A percentile compares a stretch with the other conserved stretches of the same genome.
Evolutionary conservation across 495 filamentous ascomycete species (phyloP).

Genomic region (Darksidea phi): DNA sequence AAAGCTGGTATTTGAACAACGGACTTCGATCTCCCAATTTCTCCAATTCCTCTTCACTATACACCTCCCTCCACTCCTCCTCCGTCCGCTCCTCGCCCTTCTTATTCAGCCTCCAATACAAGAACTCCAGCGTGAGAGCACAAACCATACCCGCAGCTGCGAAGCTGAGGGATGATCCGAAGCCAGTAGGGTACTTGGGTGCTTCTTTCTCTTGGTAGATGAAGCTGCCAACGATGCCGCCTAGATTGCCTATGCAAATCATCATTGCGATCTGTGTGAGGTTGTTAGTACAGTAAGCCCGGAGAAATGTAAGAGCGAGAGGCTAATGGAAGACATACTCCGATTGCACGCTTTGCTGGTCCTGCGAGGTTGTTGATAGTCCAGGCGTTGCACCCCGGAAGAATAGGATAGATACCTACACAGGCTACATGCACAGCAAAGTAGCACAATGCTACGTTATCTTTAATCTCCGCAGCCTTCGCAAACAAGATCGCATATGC

Average conservation of each 20-base stretch:
- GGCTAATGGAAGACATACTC: conserved; percentile 3
- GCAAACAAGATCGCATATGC: conserved; percentile 48
- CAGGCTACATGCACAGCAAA: not conserved
- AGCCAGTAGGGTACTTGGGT: conserved; percentile 53
- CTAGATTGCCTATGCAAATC: conserved; percentile 57
- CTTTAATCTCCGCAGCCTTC: not conserved
- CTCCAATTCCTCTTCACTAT: conserved; percentile 13
- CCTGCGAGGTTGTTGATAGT: conserved; percentile 59
- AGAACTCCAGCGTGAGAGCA: conserved; percentile 11
- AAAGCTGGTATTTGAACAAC: conserved; percentile 18
- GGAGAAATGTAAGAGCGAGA: too few species aligned
- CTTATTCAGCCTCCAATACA: conserved; percentile 5
- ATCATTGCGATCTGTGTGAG: conserved; percentile 48
- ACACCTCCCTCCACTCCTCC: conserved; percentile 3
- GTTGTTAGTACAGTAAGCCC: too few species aligned
- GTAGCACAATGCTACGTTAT: conserved; percentile 51
- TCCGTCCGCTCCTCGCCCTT: conserved; percentile 3
- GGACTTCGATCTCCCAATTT: conserved; percentile 21
- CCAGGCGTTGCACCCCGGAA: conserved; percentile 57
- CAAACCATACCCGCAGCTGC: conserved; percentile 3
- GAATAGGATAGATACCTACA: conserved; percentile 51
- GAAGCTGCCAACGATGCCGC: conserved; percentile 58
- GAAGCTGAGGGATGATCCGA: conserved; percentile 41
- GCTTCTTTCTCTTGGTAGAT: conserved; percentile 48
- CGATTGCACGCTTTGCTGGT: conserved; percentile 62